Evolutionary conservation across 2,329 filamentous ascomycete species (phyloP), one percentile per base, ranked within the genome.

Genomic region (Hymenoscyphus scutula): DNA sequence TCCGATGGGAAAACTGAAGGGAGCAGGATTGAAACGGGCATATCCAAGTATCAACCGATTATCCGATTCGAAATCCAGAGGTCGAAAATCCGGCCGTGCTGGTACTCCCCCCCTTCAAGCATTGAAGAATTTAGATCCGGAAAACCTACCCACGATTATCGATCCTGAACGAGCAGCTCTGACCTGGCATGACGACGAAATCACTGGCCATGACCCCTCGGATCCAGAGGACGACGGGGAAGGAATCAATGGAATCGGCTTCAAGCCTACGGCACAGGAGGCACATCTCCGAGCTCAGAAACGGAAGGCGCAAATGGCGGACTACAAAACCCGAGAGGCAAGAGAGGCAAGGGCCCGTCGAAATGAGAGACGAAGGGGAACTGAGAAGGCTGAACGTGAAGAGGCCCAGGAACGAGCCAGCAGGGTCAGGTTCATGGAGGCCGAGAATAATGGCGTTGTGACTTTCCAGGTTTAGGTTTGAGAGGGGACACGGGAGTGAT

Each of bases 171-270:
- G 84, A 38, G 84, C 85, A 6, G 80, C 84, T 2, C 76, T 88
- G 59, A 89, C 86, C 1, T 89, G 86, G 86, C 85, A 85, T 69
- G 84, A 88, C 66, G 82, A 88, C 67, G 86, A 89, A 71, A 89
- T 89, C 64, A 89, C 86, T 1, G 79, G 88, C 30, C 86, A 88
- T 72, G 83, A 88, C 67, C 83, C 85, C 0, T 78, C 85, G 48
- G 86, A 89, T 70, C 80, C 83, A 65, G 86, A 89, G 65, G 86
- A 89, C 69, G 86, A 89, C 70, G 86, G 86, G 58, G 84, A 82
- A 3, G 86, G 86, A 25, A 84, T 89, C 70, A 88, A 89, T 71
- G 86, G 86, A 5, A 84, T 89, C 64, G 86, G 86, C 0, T 89
- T 89, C 75, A 84, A 81, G 68, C 86, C 86, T 1, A 88, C 85